Conservation (phyloP, 495 filamentous ascomycete genomes). For the Xylaria grammica region DNA sequence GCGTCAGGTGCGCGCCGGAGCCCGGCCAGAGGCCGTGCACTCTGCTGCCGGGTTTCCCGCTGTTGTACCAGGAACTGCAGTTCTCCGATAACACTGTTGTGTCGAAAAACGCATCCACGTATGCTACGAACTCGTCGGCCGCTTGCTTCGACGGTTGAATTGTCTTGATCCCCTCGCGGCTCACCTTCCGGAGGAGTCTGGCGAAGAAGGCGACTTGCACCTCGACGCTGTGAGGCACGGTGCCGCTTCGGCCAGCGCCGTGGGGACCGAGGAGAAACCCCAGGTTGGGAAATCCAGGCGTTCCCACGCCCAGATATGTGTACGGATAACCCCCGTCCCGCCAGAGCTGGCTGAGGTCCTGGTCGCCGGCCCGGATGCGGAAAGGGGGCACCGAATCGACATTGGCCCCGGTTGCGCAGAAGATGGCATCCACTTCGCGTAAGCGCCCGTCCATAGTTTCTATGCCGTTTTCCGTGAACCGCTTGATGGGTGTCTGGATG, state of each 20-base stretch:
- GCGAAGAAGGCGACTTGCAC: constrained; percentile 64
- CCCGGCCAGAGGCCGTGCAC: constrained; percentile 73
- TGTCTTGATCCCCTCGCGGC: constrained; percentile 66
- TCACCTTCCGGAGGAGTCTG: constrained; percentile 67
- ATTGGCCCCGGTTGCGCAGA: constrained; percentile 75
- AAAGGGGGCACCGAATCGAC: constrained; percentile 63
- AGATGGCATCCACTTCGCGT: constrained; percentile 61
- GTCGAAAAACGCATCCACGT: constrained; percentile 65
- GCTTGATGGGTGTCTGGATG: constrained; percentile 60
- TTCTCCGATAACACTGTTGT: constrained; percentile 65
- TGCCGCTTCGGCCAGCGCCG: constrained; percentile 56
- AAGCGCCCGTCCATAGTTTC: constrained; percentile 57
- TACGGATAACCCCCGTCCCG: constrained; percentile 61
- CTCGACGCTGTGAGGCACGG: constrained; percentile 58
- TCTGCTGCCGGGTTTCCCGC: constrained; percentile 59
- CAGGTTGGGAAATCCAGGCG: constrained; percentile 70
- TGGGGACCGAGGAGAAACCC: constrained; percentile 65
- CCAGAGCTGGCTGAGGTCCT: constrained; percentile 57
- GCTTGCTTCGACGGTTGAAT: constrained; percentile 59
- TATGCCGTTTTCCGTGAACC: constrained; percentile 63
- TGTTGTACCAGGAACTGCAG: constrained; percentile 74
- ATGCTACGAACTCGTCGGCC: constrained; percentile 66
- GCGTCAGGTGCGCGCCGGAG: constrained; percentile 62
- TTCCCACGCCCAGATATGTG: constrained; percentile 66
- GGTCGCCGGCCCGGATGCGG: constrained; percentile 56